Evolutionary conservation across 768 basidiomycete species (phyloP).

Genomic region (Leccinum barrowsii): DNA sequence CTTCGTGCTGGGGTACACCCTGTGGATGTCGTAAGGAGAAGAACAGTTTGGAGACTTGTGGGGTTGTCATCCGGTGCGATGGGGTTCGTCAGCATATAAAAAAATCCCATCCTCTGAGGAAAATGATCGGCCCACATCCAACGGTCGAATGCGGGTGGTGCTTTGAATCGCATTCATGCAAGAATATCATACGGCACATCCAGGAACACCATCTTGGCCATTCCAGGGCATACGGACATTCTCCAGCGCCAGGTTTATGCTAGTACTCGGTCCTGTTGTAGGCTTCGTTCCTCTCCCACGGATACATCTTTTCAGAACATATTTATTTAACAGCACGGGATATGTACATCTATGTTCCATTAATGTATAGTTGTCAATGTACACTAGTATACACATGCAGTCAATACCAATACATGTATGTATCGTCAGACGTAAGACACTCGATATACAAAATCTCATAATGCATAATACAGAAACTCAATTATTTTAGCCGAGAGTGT

Average conservation of each 20-base stretch:
- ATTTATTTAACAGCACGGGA: too few relatives aligned
- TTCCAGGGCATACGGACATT: background rate
- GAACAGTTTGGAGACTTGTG: background rate
- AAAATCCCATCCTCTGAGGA: background rate
- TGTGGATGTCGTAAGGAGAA: background rate
- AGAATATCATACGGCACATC: slow-evolving; percentile 5
- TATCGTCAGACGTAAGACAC: too few relatives aligned
- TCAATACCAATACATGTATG: too few relatives aligned
- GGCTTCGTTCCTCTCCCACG: too few relatives aligned
- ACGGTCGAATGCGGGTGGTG: background rate
- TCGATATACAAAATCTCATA: too few relatives aligned
- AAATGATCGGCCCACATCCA: background rate
- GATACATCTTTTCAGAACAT: too few relatives aligned
- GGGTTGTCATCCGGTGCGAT: background rate
- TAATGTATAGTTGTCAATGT: too few relatives aligned
- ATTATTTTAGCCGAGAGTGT: too few relatives aligned
- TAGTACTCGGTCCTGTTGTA: too few relatives aligned
- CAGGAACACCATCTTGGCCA: background rate
- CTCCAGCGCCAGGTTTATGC: background rate
- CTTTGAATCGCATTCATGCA: background rate
- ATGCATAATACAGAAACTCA: too few relatives aligned
- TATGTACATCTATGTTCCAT: too few relatives aligned
- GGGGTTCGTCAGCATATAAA: background rate
- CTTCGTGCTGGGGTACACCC: background rate
- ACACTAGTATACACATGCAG: too few relatives aligned